Conservation (phyloP, 1,284 basidiomycete species). For the Moesziomyces globuligerus region DNA sequence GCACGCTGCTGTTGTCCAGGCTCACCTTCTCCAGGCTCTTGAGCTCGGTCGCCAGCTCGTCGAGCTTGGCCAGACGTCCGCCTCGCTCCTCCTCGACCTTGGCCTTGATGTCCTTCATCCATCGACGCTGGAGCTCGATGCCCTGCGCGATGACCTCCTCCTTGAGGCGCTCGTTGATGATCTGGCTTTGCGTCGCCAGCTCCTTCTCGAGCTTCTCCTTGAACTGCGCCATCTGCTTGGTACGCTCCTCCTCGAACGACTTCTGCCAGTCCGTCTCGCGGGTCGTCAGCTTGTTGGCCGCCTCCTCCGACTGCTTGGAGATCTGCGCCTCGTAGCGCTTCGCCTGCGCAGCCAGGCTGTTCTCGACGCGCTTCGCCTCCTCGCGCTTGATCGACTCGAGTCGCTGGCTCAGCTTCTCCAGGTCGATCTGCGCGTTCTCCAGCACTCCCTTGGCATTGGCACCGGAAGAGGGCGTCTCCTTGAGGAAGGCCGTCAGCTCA, state of each 20-base stretch:
- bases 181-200: conserved; percentile 85
- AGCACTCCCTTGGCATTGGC: conserved; percentile 74
- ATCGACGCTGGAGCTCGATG: conserved; percentile 93
- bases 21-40: conserved; percentile 90
- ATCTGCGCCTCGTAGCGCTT: conserved; percentile 87
- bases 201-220: conserved; percentile 87
- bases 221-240: conserved; percentile 80
- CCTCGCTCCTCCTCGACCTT: conserved; percentile 96
- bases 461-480: conserved; percentile 59
- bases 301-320: conserved; percentile 82
- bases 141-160: conserved; percentile 96
- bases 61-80: conserved; percentile 91
- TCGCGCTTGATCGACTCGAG: conserved; percentile 84
- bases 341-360: conserved; percentile 71
- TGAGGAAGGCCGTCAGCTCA: conserved; percentile 84
- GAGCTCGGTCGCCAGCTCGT: conserved; percentile 87
- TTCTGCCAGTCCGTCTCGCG: conserved; percentile 88
- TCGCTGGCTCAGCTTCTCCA: conserved; percentile 80
- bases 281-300: conserved; percentile 82
- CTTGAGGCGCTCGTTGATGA: conserved; percentile 86
- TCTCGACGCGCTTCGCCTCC: conserved; percentile 80
- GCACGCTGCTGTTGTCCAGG: conserved; percentile 85
- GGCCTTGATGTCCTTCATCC: conserved; percentile 95
- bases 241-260: conserved; percentile 82
- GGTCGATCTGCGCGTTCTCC: conserved; percentile 76